These are phyloP conservation scores for Physaria fendleri DNA, from an alignment of 345 rosid species.

Conservation along the genomic window DNA sequence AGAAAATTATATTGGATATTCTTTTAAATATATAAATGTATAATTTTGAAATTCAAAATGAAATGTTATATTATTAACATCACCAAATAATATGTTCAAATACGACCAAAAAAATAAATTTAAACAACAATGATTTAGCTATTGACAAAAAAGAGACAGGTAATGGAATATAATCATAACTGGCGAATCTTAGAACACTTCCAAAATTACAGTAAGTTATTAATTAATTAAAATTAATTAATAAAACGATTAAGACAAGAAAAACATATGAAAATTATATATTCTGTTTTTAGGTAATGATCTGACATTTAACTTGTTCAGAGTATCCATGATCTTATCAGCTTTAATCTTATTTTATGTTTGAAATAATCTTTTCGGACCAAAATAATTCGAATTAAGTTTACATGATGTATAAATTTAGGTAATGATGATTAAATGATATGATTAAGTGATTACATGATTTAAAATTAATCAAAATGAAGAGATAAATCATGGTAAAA, in stretches of 20 bases:
- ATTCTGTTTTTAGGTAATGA: neutral
- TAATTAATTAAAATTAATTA: slow-evolving; percentile 7
- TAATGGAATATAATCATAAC: slow-evolving; percentile 32
- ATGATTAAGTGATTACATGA: neutral
- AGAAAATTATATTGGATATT: too few relatives aligned
- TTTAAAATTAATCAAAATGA: neutral
- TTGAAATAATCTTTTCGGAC: neutral
- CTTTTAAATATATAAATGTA: neutral
- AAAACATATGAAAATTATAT: neutral
- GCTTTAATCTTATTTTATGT: neutral
- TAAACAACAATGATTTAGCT: neutral
- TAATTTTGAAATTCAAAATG: slow-evolving; percentile 9
- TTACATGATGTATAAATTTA: neutral
- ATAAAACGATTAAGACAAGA: slow-evolving; percentile 20
- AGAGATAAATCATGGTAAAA: neutral
- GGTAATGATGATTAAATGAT: neutral
- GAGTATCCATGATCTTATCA: slow-evolving; percentile 14
- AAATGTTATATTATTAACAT: slow-evolving; percentile 12
- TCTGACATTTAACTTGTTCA: slow-evolving; percentile 29
- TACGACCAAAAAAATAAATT: neutral
- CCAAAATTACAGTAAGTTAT: slow-evolving; percentile 20
- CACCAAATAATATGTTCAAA: slow-evolving; percentile 14
- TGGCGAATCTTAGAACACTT: slow-evolving; percentile 32
- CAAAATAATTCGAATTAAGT: neutral
- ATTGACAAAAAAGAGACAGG: slow-evolving; percentile 22